phyloP scores from a whole-genome alignment of 2,329 filamentous ascomycete genomes.

The Parafenestella ontariensis region DNA sequence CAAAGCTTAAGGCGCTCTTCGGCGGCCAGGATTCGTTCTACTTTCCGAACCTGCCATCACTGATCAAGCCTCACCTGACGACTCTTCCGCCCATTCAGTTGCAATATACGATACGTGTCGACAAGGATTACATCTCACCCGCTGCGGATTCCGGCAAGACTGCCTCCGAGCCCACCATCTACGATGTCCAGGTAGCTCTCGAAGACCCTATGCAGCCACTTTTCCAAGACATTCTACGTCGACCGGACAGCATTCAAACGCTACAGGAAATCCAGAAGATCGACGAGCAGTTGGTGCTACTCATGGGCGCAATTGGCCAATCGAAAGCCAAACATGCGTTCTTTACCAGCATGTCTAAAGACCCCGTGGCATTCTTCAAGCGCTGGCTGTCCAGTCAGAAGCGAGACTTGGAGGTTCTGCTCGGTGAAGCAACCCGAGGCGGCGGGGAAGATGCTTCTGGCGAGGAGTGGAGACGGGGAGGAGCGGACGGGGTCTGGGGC shows the following conservation, averaged over 20 bases:
- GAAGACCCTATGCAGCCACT: conserved; percentile 84
- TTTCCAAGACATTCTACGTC: conserved; percentile 56
- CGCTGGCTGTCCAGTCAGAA: conserved; percentile 93
- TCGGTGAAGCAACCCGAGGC: conserved; percentile 76
- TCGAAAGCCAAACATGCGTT: conserved; percentile 93
- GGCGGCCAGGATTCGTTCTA: conserved; percentile 73
- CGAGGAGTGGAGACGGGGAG: conserved; percentile 74
- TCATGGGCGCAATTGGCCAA: conserved; percentile 82
- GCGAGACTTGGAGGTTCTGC: conserved; percentile 84
- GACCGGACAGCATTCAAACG: conserved; percentile 61
- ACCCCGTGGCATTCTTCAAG: conserved; percentile 83
- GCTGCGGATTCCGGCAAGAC: conserved; percentile 74
- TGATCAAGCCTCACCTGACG: conserved; percentile 78
- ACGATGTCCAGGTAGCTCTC: conserved; percentile 84
- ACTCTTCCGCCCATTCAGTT: conserved; percentile 83
- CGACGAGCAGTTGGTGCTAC: conserved; percentile 84
- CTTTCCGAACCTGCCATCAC: conserved; percentile 85
- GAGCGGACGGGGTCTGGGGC: conserved; percentile 68
- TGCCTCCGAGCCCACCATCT: conserved; percentile 77
- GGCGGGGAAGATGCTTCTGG: conserved; percentile 59
- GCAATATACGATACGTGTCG: conserved; percentile 91
- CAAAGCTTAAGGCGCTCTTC: conserved; percentile 79
- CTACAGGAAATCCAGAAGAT: conserved; percentile 78
- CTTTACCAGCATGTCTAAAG: conserved; percentile 76
- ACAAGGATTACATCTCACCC: conserved; percentile 61